Conservation (phyloP, 2,329 filamentous ascomycete species). For the Phialophora tarda region DNA sequence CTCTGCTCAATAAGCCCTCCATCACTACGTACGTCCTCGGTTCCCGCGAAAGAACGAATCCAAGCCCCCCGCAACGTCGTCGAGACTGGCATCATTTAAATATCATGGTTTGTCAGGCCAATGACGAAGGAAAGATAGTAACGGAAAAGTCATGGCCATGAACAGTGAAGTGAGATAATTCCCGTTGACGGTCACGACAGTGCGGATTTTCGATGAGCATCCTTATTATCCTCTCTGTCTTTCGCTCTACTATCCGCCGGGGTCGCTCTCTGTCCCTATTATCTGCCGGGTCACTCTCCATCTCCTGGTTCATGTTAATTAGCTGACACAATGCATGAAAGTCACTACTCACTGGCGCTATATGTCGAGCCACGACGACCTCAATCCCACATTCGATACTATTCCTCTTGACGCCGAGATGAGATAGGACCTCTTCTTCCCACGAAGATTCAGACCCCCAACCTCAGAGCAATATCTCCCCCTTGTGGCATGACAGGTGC, state of each 20-base stretch:
- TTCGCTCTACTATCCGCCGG: background rate
- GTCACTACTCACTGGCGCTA: too few species aligned
- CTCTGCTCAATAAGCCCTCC: background rate
- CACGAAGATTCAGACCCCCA: too few species aligned
- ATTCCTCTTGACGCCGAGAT: background rate
- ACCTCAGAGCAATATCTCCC: too few species aligned
- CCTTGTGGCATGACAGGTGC: too few species aligned
- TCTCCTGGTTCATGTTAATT: background rate
- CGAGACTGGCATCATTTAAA: background rate
- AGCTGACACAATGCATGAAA: background rate
- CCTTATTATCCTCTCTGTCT: background rate
- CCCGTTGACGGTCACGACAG: background rate
- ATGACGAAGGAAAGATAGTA: background rate
- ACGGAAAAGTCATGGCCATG: background rate
- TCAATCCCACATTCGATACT: background rate
- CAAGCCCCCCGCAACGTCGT: background rate
- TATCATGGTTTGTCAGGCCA: background rate
- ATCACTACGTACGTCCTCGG: background rate
- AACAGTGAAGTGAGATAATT: background rate
- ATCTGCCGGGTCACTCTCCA: background rate
- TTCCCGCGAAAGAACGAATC: too few species aligned
- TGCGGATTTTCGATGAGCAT: background rate
- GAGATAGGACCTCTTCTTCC: background rate
- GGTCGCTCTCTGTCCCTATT: background rate
- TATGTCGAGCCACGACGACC: too few species aligned